Base-by-base conservation (phyloP, 2,329 filamentous ascomycete genomes). In the Paraphaeosphaeria minitans region DNA sequence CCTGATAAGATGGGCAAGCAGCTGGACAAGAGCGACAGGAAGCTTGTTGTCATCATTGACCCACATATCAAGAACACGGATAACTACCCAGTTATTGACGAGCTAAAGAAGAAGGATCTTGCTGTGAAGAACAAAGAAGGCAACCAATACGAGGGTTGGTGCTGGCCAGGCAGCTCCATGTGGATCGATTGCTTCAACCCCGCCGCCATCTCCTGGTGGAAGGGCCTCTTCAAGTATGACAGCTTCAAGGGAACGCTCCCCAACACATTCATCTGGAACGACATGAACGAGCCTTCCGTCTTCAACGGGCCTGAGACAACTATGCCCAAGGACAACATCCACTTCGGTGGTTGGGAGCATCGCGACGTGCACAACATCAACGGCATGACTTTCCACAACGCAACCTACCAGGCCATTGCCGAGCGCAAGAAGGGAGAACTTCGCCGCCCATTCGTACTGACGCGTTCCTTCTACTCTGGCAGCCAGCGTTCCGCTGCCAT, bases 261-360 rank as follows among this genome's bases (percentile, higher is more conserved):
- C 64, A 99, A 98, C 76, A 89, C 92, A 0, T 97, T 92, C 78
- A 87, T 99, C 69, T 99, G 95, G 95, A 99, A 99, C 76, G 95
- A 99, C 76, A 99, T 99, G 95, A 98, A 97, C 74, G 95, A 99
- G 80, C 95, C 95, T 0, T 98, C 95, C 0, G 95, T 99, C 1
- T 99, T 99, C 82, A 98, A 98, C 75, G 95, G 95, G 0, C 95
- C 95, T 0, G 95, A 99, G 78, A 96, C 93, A 3, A 98, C 94
- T 5, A 98, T 98, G 93, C 95, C 95, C 61, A 97, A 97, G 79
- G 95, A 99, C 81, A 99, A 99, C 75, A 79, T 99, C 31, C 95
- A 99, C 75, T 81, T 90, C 71, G 93, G 87, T 53, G 87, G 90
- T 72, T 99, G 95, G 95, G 95, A 99, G 77, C 95, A 99, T 75